Conservation (phyloP, 2,329 filamentous ascomycete species). For the Coniochaeta sp. region DNA sequence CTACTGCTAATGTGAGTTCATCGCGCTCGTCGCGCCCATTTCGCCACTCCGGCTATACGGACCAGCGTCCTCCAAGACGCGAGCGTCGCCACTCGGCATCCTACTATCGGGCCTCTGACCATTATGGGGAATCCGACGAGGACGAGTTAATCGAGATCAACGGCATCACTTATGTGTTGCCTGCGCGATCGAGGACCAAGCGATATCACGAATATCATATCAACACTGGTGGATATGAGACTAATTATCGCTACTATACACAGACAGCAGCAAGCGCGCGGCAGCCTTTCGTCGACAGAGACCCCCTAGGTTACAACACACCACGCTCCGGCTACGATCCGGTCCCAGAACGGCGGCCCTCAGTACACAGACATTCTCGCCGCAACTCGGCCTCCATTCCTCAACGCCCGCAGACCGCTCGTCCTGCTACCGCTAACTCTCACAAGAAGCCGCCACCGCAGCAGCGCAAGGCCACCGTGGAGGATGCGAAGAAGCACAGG, state of each 20-base stretch:
- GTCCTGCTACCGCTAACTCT: conserved; percentile 31
- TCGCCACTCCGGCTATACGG: conserved; percentile 35
- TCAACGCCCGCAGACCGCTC: conserved; percentile 44
- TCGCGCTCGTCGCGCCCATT: conserved; percentile 32
- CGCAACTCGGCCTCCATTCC: conserved; percentile 42
- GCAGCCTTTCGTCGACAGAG: conserved; percentile 28
- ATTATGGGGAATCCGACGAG: conserved; percentile 57
- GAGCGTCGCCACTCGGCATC: conserved; percentile 50
- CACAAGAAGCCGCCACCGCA: conserved; percentile 31
- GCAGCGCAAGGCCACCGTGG: conserved; percentile 45
- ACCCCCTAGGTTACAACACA: conserved; percentile 31
- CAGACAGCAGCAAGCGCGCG: conserved; percentile 28
- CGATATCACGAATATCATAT: conserved; percentile 29
- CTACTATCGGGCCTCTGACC: conserved; percentile 50
- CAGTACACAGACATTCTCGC: conserved; percentile 32
- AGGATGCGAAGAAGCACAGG: conserved; percentile 54
- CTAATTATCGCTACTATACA: conserved; percentile 50
- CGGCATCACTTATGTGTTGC: conserved; percentile 45
- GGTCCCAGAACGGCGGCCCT: conserved; percentile 26
- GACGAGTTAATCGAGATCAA: conserved; percentile 50
- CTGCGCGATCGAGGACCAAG: conserved; percentile 41
- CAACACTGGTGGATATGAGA: conserved; percentile 40
- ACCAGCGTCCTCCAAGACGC: conserved; percentile 33
- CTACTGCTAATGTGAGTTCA: conserved; percentile 59
- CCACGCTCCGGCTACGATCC: conserved; percentile 30